Percentiles rank a stretch among this genome's conserved stretches.
Conservation (phyloP, 192 early-diverging fungal species). For the Thoreauomyces humboldtii region DNA sequence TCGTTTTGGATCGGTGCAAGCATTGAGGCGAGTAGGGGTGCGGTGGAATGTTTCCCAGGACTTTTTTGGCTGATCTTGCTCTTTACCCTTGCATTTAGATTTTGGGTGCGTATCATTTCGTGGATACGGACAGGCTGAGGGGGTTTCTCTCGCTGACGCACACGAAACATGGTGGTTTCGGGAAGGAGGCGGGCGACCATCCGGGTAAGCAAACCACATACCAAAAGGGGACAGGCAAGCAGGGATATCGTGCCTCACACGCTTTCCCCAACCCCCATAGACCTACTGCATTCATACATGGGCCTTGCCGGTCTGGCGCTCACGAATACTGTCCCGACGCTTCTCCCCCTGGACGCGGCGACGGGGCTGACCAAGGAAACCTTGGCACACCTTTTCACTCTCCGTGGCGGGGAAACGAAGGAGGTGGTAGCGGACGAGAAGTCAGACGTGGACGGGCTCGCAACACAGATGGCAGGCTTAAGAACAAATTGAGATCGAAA, state of each 20-base stretch:
- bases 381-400: neutral
- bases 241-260: neutral
- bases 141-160: slow-evolving; percentile 63
- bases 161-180: slow-evolving; percentile 62
- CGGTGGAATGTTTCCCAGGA: neutral
- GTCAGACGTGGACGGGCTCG: no score
- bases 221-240: no score
- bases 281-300: slow-evolving; percentile 83
- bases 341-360: neutral
- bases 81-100: slow-evolving; percentile 35
- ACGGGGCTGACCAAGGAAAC: neutral
- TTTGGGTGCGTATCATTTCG: slow-evolving; percentile 56
- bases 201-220: slow-evolving; percentile 48
- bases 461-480: no score
- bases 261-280: slow-evolving; percentile 35
- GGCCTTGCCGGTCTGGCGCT: slow-evolving; percentile 65
- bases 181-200: slow-evolving; percentile 49
- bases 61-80: neutral
- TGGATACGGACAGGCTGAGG: slow-evolving; percentile 54
- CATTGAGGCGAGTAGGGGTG: slow-evolving; percentile 50
- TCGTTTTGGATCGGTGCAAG: slow-evolving; percentile 94
- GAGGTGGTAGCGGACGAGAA: no score
- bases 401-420: no score
- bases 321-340: neutral
- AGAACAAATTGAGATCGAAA: no score